phyloP scores from a whole-genome alignment of 2,329 filamentous ascomycete species.

The Phaeosphaeriaceae sp. region DNA sequence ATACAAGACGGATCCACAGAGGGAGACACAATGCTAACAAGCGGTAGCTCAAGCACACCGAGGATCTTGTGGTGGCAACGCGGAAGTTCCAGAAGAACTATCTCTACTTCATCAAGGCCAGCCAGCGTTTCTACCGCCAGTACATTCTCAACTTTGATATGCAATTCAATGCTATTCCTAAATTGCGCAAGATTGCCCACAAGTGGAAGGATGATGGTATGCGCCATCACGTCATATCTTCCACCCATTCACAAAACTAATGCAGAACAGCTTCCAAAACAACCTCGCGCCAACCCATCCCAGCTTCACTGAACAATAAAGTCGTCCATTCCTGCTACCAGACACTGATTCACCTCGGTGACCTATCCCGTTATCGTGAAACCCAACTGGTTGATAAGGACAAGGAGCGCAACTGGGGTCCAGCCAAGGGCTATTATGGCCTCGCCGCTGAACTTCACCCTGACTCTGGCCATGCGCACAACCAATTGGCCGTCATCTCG shows the following conservation, averaged over 20 bases:
- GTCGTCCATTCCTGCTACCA: constrained; percentile 79
- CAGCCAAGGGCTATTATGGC: constrained; percentile 82
- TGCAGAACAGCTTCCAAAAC: constrained; percentile 36
- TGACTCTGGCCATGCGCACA: constrained; percentile 79
- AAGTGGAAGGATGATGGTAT: constrained; percentile 48
- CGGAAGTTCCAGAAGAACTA: constrained; percentile 85
- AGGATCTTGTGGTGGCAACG: constrained; percentile 65
- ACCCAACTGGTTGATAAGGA: constrained; percentile 70
- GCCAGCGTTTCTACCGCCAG: constrained; percentile 85
- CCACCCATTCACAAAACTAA: too few species aligned
- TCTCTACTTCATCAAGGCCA: constrained; percentile 81
- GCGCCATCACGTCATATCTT: too few species aligned
- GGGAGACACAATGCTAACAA: constrained; percentile 9
- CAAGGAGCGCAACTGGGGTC: constrained; percentile 77
- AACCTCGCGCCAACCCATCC: constrained; percentile 42
- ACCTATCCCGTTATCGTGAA: constrained; percentile 85
- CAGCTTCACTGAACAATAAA: constrained; percentile 60
- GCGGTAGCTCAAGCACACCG: constrained; percentile 55
- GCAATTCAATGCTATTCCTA: constrained; percentile 62
- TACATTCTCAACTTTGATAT: constrained; percentile 79
- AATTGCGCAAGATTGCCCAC: constrained; percentile 63
- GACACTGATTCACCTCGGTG: constrained; percentile 84
- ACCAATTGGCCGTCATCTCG: constrained; percentile 88
- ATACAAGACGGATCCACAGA: background rate
- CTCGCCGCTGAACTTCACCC: constrained; percentile 82